Percentiles rank a stretch among this genome's conserved stretches.
Evolutionary conservation across 176 grass and related monocot genomes (phyloP).

Genomic region (Oryza australiensis): DNA sequence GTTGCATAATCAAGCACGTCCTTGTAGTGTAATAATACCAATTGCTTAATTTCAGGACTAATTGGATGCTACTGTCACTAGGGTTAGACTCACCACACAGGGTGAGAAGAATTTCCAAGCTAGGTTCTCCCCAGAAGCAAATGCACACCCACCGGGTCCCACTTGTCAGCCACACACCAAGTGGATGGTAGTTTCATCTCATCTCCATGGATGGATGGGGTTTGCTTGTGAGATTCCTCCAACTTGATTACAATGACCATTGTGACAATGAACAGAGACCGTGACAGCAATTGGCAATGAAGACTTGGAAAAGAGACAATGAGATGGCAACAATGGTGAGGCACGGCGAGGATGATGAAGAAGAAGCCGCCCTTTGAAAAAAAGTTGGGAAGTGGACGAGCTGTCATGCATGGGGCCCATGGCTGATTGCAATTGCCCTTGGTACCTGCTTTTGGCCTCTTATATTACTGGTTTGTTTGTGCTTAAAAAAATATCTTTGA

Average conservation of each 20-base stretch:
- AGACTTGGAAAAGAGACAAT: not conserved
- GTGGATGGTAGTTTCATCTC: not conserved
- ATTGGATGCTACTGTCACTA: not conserved
- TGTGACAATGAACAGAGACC: not conserved
- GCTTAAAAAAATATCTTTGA: not conserved
- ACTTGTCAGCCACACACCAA: not conserved
- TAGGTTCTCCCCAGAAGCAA: not conserved
- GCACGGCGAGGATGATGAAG: not conserved
- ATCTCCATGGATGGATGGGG: not conserved
- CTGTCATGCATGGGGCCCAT: slow-evolving; percentile 24
- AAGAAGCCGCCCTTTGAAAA: not conserved
- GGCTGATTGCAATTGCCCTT: not conserved
- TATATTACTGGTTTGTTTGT: not conserved
- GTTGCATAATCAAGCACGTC: not conserved
- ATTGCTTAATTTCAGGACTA: not conserved
- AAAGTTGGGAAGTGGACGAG: slow-evolving; percentile 24
- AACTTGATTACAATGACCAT: not conserved
- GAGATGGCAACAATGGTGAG: not conserved
- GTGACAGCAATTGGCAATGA: not conserved
- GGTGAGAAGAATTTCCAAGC: not conserved
- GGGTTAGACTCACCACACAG: not conserved
- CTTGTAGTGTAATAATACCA: not conserved
- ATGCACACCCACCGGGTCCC: not conserved
- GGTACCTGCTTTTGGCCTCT: not conserved
- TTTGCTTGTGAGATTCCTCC: slow-evolving; percentile 35